Evolutionary conservation across 176 grass and related monocot genomes (phyloP), one percentile per base, ranked within the genome.

Genomic region (Musa troglodytarum): DNA sequence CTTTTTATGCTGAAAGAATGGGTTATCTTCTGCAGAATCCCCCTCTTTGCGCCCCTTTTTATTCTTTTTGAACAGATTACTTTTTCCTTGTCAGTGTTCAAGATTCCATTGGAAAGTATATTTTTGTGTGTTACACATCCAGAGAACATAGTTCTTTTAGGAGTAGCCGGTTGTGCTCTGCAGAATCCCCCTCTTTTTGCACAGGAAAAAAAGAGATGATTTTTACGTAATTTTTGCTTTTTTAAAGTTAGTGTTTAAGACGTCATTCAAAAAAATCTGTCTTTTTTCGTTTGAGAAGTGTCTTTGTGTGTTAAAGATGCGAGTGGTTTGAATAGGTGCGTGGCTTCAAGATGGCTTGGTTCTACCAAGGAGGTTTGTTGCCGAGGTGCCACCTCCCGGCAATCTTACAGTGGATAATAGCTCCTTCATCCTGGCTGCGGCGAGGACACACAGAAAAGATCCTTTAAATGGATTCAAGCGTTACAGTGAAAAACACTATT

Each of bases 401-500:
- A 53, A 53, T 54, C 52, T 53, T 66, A 24, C 71, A 67, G 24
- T 79, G 0, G 74, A 43, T 8, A 87, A 86, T 65, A 84, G 80
- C 19, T 87, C 86, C 1, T 89, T 94, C 12, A 61, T 86, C 16
- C 64, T 99, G 69, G 95, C 90, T 0, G 82, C 82, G 15, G 68
- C 26, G 65, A 91, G 90, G 63, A 99, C 95, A 59, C 82, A 74
- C 54, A 80, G 95, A 68, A 89, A 54, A 25, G 95, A 99, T 64
- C 95, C 95, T 50, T 21, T 84, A 5, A 63, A 84, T 50, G 87
- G 89, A 28, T 86, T 82, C 78, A 87, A 76, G 65, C 68, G 54
- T 61, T 99, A 99, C 78, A 99, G 90, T 10, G 65, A 89, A 14
- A 0, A 21, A 0, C 90, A 93, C 73, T 99, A 99, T 84, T 99